Evolutionary conservation across 2,329 filamentous ascomycete species (phyloP).

Genomic region (Fusarium armeniacum): DNA sequence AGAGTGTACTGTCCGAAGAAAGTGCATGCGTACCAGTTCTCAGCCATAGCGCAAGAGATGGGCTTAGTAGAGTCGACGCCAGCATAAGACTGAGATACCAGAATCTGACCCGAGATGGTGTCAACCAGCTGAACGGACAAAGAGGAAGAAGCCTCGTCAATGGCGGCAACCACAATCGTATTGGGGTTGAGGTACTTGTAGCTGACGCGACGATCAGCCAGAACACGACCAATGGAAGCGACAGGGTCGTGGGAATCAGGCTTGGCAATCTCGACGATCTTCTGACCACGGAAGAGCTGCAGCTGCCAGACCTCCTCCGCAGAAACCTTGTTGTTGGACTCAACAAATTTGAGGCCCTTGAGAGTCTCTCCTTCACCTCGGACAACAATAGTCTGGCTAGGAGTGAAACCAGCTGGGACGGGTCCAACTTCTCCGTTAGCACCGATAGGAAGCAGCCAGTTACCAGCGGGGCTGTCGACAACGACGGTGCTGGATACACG

Average conservation of each 20-base stretch:
- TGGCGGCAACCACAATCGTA: slow-evolving; percentile 79
- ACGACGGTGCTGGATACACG: slow-evolving; percentile 61
- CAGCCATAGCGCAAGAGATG: slow-evolving; percentile 83
- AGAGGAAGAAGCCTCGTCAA: slow-evolving; percentile 69
- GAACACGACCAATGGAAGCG: slow-evolving; percentile 93
- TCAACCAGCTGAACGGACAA: slow-evolving; percentile 86
- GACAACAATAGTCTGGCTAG: slow-evolving; percentile 69
- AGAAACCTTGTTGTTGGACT: slow-evolving; percentile 57
- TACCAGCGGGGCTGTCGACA: slow-evolving; percentile 66
- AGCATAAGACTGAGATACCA: slow-evolving; percentile 78
- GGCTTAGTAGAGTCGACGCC: slow-evolving; percentile 81
- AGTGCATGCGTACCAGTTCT: slow-evolving; percentile 96
- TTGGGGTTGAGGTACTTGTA: slow-evolving; percentile 98
- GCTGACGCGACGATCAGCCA: slow-evolving; percentile 90
- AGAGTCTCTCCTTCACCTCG: slow-evolving; percentile 64
- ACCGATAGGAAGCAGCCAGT: slow-evolving; percentile 68
- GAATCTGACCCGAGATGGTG: slow-evolving; percentile 83
- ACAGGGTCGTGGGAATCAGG: slow-evolving; percentile 85
- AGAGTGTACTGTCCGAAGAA: slow-evolving; percentile 75
- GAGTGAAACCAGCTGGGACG: slow-evolving; percentile 61
- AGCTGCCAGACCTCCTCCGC: slow-evolving; percentile 79
- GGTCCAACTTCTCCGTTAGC: slow-evolving; percentile 63
- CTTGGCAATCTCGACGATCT: slow-evolving; percentile 76
- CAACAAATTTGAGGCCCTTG: slow-evolving; percentile 68
- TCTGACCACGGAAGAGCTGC: slow-evolving; percentile 73